phyloP scores from a whole-genome alignment of 2,329 filamentous ascomycete species.

The Xylariales sp. region DNA sequence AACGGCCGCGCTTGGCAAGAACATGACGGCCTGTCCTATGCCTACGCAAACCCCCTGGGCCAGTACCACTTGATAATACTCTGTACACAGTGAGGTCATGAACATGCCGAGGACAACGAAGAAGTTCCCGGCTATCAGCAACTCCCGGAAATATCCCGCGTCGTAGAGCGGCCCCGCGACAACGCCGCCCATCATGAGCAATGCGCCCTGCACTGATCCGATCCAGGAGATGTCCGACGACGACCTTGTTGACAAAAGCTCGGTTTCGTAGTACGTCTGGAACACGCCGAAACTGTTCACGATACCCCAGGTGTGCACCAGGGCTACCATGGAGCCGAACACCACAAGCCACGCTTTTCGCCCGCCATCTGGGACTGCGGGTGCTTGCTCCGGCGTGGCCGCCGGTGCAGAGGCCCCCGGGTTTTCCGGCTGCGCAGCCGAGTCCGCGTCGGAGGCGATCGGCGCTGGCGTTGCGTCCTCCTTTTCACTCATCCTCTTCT shows the following conservation, averaged over 20 bases:
- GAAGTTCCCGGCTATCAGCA: constrained; percentile 19
- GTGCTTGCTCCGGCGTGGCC: not conserved
- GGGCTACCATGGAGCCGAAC: constrained; percentile 30
- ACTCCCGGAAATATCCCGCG: constrained; percentile 24
- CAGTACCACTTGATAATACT: constrained; percentile 30
- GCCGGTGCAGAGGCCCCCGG: too few species aligned
- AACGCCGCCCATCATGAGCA: constrained; percentile 27
- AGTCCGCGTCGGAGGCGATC: too few species aligned
- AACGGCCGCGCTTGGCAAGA: constrained; percentile 17
- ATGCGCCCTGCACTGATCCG: constrained; percentile 26
- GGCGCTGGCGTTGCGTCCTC: too few species aligned
- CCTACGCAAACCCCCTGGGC: constrained; percentile 21
- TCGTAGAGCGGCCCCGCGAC: constrained; percentile 30
- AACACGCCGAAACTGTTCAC: constrained; percentile 26
- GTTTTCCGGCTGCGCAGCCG: too few species aligned
- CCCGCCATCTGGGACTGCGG: constrained; percentile 29
- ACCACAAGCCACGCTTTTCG: constrained; percentile 36
- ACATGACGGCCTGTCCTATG: constrained; percentile 18
- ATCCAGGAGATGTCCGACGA: constrained; percentile 26
- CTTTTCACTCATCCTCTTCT: too few species aligned
- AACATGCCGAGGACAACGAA: constrained; percentile 28
- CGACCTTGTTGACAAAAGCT: constrained; percentile 10
- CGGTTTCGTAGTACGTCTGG: constrained; percentile 22
- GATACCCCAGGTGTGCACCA: constrained; percentile 34
- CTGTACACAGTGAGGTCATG: constrained; percentile 30